phyloP scores from a whole-genome alignment of 768 basidiomycete genomes.

The Imleria badia region DNA sequence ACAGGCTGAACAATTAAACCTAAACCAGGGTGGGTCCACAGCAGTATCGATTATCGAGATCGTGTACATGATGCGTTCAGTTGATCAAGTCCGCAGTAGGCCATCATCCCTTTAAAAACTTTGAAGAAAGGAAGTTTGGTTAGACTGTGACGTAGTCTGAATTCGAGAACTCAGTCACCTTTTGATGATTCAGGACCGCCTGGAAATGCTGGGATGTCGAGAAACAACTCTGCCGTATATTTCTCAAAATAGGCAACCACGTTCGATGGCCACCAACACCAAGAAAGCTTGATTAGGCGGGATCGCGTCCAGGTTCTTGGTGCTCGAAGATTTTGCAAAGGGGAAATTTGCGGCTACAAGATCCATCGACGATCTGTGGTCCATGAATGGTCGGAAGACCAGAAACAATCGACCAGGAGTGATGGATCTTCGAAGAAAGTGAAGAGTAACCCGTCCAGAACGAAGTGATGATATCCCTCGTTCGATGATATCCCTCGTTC shows the following conservation, averaged over 20 bases:
- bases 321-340: constrained; percentile 44
- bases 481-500: constrained; percentile 49
- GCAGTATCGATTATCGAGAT: constrained; percentile 56
- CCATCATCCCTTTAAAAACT: constrained; percentile 41
- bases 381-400: constrained; percentile 56
- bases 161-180: constrained; percentile 36
- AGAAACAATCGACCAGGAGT: constrained; percentile 46
- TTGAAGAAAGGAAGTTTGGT: constrained; percentile 56
- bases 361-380: constrained; percentile 48
- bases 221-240: constrained; percentile 53
- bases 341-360: constrained; percentile 52
- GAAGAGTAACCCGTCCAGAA: constrained; percentile 51
- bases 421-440: constrained; percentile 60
- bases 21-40: constrained; percentile 56
- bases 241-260: constrained; percentile 57
- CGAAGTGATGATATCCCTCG: constrained; percentile 45
- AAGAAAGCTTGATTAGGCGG: constrained; percentile 48
- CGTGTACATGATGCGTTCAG: constrained; percentile 51
- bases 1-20: constrained; percentile 61
- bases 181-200: constrained; percentile 63
- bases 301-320: constrained; percentile 44
- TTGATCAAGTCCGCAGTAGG: constrained; percentile 49
- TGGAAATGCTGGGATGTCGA: constrained; percentile 52
- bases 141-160: constrained; percentile 47
- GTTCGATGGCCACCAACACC: constrained; percentile 47